Conservation (phyloP, 257 asterid genomes). For the Solanum chilense region DNA sequence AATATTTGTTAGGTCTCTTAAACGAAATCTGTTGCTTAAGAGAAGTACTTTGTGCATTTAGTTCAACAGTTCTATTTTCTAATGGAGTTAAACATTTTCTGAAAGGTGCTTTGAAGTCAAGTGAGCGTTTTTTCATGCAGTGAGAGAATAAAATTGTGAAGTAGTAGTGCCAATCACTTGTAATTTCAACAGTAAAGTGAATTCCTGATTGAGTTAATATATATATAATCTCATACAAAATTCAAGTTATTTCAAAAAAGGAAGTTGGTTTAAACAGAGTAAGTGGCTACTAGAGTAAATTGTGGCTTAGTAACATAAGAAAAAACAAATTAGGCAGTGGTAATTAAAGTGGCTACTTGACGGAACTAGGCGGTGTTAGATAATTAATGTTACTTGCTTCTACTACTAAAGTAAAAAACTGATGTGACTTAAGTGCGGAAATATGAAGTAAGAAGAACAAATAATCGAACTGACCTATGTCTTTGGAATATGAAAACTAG, state of each 20-base stretch:
- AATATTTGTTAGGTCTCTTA: not conserved
- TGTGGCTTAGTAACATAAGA: not conserved
- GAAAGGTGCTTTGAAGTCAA: not conserved
- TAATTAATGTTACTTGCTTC: not conserved
- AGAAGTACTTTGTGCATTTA: not conserved
- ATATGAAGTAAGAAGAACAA: not conserved
- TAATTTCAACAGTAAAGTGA: not conserved
- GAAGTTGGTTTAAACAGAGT: not conserved
- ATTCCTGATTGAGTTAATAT: not conserved
- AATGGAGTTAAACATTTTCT: not conserved
- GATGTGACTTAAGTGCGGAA: not conserved
- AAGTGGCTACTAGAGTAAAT: not conserved
- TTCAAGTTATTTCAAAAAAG: not conserved
- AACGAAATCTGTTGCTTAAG: not conserved
- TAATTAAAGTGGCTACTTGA: not conserved
- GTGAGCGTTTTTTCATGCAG: not conserved
- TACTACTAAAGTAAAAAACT: not conserved
- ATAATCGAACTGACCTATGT: not conserved
- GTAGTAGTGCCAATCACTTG: not conserved
- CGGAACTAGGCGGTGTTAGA: not conserved
- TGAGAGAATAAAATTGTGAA: not conserved
- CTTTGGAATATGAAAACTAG: not conserved
- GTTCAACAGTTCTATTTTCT: not conserved
- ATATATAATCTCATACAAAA: not conserved
- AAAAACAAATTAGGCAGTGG: not conserved